These are phyloP conservation scores for Debaryomyces maramus DNA, from an alignment of 805 yeast genomes.

Conservation along the genomic window DNA sequence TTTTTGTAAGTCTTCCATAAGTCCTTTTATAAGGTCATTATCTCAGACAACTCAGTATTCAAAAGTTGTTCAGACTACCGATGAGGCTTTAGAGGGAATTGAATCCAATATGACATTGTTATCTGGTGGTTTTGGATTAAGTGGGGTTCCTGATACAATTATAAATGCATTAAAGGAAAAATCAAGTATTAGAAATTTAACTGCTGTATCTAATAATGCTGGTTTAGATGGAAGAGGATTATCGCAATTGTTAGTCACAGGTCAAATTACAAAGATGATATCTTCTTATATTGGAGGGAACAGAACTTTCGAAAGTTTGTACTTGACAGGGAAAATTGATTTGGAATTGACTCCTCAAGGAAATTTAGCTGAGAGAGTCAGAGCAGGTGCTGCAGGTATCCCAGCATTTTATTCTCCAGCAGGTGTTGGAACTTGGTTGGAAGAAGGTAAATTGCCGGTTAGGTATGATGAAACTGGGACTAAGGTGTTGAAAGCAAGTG, in stretches of 20 bases:
- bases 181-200: conserved; percentile 34
- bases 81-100: conserved; percentile 32
- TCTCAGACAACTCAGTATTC: conserved; percentile 5
- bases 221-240: conserved; percentile 48
- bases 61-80: conserved; percentile 19
- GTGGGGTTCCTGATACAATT: conserved; percentile 49
- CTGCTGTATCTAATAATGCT: conserved; percentile 50
- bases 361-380: conserved; percentile 47
- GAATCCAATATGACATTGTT: conserved; percentile 32
- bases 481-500: conserved; percentile 32
- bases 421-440: conserved; percentile 53
- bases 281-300: conserved; percentile 49
- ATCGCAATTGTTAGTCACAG: conserved; percentile 37
- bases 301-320: conserved; percentile 40
- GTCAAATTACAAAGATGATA: conserved; percentile 46
- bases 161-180: conserved; percentile 36
- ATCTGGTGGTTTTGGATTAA: conserved; percentile 52
- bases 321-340: conserved; percentile 44
- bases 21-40: background rate
- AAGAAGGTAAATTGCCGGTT: conserved; percentile 48
- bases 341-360: conserved; percentile 54
- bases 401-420: conserved; percentile 53
- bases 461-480: conserved; percentile 34
- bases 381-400: conserved; percentile 50
- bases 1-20: no score